phyloP scores from a whole-genome alignment of 106 monocot genomes.

The Dendrobium officinale region DNA sequence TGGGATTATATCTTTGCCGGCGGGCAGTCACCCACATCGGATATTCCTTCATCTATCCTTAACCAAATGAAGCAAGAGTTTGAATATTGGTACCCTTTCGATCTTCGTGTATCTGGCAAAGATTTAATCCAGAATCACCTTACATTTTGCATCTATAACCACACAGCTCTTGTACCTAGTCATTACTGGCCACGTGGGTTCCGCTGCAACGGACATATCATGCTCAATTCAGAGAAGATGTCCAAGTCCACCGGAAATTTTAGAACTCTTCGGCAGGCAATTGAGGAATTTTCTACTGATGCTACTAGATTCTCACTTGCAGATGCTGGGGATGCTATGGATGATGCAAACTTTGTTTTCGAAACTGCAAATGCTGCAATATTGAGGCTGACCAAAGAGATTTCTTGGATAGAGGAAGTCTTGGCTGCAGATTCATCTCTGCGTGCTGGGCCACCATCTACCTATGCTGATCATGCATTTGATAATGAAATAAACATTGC shows the following conservation, averaged over 20 bases:
- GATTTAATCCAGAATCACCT: constrained; percentile 93
- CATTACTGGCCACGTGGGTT: constrained; percentile 81
- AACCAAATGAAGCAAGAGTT: constrained; percentile 82
- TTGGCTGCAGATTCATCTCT: constrained; percentile 53
- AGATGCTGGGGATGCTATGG: constrained; percentile 91
- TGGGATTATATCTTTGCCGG: constrained; percentile 74
- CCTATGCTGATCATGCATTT: constrained; percentile 75
- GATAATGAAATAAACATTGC: constrained; percentile 82
- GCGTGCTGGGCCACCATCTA: constrained; percentile 38
- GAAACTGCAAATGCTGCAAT: constrained; percentile 94
- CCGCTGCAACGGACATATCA: constrained; percentile 91
- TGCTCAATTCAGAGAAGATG: constrained; percentile 98
- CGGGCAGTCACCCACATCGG: constrained; percentile 40
- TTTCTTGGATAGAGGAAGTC: constrained; percentile 85
- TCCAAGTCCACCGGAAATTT: constrained; percentile 95
- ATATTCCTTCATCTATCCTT: constrained; percentile 45
- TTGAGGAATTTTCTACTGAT: constrained; percentile 76
- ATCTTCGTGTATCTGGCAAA: constrained; percentile 90
- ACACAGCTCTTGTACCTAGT: constrained; percentile 63
- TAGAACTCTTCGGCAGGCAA: constrained; percentile 72
- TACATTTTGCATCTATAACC: constrained; percentile 87
- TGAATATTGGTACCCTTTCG: constrained; percentile 96
- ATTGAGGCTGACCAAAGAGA: constrained; percentile 75
- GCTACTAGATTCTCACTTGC: constrained; percentile 86
- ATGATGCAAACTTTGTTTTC: constrained; percentile 89